phyloP scores from a whole-genome alignment of 73 alveolate species.

The Symbiodinium pilosum region DNA sequence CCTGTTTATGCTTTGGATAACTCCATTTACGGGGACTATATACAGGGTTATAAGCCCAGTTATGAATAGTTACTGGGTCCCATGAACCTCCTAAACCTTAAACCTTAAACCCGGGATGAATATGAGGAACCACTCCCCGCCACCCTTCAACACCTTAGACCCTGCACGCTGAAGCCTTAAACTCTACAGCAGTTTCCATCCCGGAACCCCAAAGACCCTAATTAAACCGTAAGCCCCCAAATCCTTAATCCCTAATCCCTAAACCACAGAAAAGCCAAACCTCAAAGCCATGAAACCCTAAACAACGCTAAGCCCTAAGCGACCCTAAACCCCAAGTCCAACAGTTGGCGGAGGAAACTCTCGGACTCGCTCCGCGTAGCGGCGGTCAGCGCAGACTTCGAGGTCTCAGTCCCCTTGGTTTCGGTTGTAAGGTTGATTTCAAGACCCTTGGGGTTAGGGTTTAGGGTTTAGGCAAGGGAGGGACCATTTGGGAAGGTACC shows the following conservation, averaged over 20 bases:
- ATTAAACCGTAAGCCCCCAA: background rate
- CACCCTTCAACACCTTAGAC: background rate
- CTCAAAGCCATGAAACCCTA: background rate
- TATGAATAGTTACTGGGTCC: too few species aligned
- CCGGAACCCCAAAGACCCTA: background rate
- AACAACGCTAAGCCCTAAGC: background rate
- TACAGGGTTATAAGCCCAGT: too few species aligned
- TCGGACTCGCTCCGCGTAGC: slow-evolving; percentile 46
- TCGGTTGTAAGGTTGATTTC: too few species aligned
- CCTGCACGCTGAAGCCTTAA: background rate
- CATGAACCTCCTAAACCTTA: too few species aligned
- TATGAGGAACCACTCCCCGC: background rate
- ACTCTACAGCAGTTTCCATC: too few species aligned
- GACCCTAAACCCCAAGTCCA: background rate
- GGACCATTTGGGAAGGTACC: too few species aligned
- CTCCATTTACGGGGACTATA: too few species aligned
- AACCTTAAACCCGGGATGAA: background rate
- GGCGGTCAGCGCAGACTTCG: slow-evolving; percentile 67
- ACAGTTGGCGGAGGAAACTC: slow-evolving; percentile 62
- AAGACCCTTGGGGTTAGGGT: background rate
- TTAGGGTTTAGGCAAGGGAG: too few species aligned
- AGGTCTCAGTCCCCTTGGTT: background rate
- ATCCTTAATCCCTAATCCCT: background rate
- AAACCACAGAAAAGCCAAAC: background rate
- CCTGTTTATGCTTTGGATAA: too few species aligned